phyloP scores from a whole-genome alignment of 257 asterid genomes.

The Echites panduratus region DNA sequence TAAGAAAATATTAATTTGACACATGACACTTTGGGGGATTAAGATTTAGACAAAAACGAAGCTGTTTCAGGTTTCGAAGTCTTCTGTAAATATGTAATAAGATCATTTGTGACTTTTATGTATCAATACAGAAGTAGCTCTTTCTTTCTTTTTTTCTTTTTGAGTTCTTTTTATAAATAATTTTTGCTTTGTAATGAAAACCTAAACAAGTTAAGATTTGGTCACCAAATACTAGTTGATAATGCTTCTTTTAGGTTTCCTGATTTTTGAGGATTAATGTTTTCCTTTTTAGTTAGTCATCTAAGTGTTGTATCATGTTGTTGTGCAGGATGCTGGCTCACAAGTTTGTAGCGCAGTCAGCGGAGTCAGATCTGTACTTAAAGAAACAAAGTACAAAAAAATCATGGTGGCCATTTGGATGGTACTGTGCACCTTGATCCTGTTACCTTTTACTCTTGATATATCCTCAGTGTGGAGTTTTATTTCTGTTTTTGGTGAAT shows the following conservation, averaged over 20 bases:
- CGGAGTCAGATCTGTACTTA: constrained; percentile 45
- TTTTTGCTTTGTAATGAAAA: neutral
- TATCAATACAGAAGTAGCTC: neutral
- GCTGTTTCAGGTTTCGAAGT: too few species aligned
- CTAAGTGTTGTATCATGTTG: constrained; percentile 17
- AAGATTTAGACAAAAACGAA: too few species aligned
- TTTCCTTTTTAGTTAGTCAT: constrained; percentile 11
- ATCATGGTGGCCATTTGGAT: constrained; percentile 96
- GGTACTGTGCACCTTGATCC: constrained; percentile 32
- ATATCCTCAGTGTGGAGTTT: neutral
- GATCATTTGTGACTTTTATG: neutral
- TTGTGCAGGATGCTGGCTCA: constrained; percentile 93
- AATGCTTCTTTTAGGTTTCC: neutral
- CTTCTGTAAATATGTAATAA: too few species aligned
- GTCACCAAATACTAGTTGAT: neutral
- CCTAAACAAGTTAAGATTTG: neutral
- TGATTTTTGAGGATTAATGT: neutral
- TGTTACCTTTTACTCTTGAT: neutral
- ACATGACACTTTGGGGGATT: too few species aligned
- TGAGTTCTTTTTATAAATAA: too few species aligned
- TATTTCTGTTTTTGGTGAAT: constrained; percentile 3
- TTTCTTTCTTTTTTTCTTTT: neutral
- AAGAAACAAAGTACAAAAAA: constrained; percentile 54
- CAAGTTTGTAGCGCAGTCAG: constrained; percentile 81
- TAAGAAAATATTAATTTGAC: too few species aligned